phyloP scores from a whole-genome alignment of 352 stramenopile species.

The Elongisporangium undulatum region DNA sequence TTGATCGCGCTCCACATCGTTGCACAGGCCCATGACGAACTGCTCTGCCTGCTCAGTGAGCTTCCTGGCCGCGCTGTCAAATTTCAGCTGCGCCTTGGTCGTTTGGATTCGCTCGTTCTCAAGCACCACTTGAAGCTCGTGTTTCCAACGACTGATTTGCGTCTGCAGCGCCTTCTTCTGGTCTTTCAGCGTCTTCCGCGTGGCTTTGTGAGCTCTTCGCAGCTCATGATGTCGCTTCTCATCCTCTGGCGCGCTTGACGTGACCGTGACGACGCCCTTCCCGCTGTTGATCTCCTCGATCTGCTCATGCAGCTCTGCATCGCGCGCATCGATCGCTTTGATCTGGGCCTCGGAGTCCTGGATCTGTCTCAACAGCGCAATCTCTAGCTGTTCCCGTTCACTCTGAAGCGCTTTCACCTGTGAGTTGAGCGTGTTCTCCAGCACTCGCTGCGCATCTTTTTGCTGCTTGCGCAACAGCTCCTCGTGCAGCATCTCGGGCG shows the following conservation, averaged over 20 bases:
- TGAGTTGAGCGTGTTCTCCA: constrained; percentile 20
- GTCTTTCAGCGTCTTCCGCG: constrained; percentile 37
- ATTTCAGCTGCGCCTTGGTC: constrained; percentile 7
- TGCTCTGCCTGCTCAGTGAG: constrained; percentile 3
- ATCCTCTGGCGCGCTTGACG: neutral
- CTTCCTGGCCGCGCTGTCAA: constrained; percentile 5
- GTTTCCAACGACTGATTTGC: constrained; percentile 17
- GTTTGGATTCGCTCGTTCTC: constrained; percentile 23
- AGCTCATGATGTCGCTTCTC: constrained; percentile 24
- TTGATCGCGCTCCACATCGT: neutral
- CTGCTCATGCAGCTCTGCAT: constrained; percentile 27
- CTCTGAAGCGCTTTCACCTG: constrained; percentile 13
- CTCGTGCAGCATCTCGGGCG: constrained; percentile 10
- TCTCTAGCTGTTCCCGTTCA: constrained; percentile 8
- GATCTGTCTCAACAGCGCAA: constrained; percentile 13
- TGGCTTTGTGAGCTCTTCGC: constrained; percentile 33
- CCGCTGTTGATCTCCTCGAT: constrained; percentile 68
- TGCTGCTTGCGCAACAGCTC: constrained; percentile 32
- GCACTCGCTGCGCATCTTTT: constrained; percentile 20
- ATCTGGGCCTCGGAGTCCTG: constrained; percentile 14
- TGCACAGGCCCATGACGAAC: neutral
- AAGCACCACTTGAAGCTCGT: constrained; percentile 11
- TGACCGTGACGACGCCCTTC: constrained; percentile 8
- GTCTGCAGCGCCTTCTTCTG: constrained; percentile 25
- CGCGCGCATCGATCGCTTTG: constrained; percentile 15